These are phyloP conservation scores for Aspergillus ostianus DNA, from an alignment of 495 filamentous ascomycete genomes.

Conservation along the genomic window DNA sequence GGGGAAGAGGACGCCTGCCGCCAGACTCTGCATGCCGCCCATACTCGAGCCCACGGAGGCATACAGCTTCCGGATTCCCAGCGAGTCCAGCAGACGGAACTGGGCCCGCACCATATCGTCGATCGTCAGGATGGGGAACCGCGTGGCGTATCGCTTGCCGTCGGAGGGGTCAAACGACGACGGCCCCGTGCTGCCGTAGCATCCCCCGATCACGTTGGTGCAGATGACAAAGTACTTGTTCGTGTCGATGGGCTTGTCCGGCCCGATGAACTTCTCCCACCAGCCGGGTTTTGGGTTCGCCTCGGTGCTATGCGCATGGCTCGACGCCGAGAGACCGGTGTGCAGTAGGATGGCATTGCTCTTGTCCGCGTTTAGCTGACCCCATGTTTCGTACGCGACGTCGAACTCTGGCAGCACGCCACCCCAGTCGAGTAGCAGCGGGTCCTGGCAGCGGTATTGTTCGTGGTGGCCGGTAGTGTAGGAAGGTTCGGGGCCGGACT, in stretches of 20 bases:
- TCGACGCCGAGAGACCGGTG: slow-evolving; percentile 92
- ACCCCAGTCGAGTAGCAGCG: slow-evolving; percentile 89
- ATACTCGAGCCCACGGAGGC: slow-evolving; percentile 95
- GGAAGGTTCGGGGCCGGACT: slow-evolving; percentile 83
- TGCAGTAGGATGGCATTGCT: slow-evolving; percentile 92
- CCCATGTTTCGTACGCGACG: slow-evolving; percentile 95
- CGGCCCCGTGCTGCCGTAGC: slow-evolving; percentile 94
- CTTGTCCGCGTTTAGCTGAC: slow-evolving; percentile 71
- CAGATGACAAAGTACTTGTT: slow-evolving; percentile 91
- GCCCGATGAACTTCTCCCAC: slow-evolving; percentile 99
- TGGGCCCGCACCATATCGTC: slow-evolving; percentile 97
- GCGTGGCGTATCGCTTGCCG: slow-evolving; percentile 84
- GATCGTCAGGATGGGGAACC: slow-evolving; percentile 95
- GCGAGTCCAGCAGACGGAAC: slow-evolving; percentile 79
- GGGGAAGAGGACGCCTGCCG: slow-evolving; percentile 84
- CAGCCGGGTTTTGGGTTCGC: slow-evolving; percentile 86
- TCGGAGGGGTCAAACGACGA: slow-evolving; percentile 85
- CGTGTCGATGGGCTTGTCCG: slow-evolving; percentile 82
- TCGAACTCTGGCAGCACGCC: slow-evolving; percentile 82
- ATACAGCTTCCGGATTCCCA: slow-evolving; percentile 79
- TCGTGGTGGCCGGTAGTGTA: slow-evolving; percentile 86
- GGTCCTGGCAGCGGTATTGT: slow-evolving; percentile 67
- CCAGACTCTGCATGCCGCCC: slow-evolving; percentile 97
- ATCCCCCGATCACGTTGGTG: slow-evolving; percentile 95
- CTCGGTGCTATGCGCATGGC: slow-evolving; percentile 87